Evolutionary conservation across 495 filamentous ascomycete species (phyloP), one percentile per base, ranked within the genome.

Genomic region (Tuber borchii): DNA sequence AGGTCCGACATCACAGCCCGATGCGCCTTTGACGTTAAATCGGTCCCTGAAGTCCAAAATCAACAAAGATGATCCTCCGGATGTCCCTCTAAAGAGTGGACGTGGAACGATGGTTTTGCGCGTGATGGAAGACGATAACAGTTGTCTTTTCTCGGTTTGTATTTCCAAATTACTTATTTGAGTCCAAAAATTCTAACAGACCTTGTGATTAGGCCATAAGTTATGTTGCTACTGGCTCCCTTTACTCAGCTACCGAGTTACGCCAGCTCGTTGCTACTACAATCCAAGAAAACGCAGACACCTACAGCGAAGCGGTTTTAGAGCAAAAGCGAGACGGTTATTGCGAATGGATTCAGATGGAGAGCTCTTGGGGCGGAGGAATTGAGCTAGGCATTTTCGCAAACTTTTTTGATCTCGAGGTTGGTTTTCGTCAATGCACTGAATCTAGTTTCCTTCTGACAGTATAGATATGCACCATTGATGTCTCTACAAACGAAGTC

Each of bases 91-190:
- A 4, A 86, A 90, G 37, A 85, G 87, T 34, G 89, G 88, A 73
- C 85, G 85, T 16, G 90, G 90, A 40, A 92, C 89, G 0, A 84
- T 94, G 40, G 90, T 97, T 43, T 89, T 97, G 8, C 90, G 95
- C 3, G 93, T 98, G 46, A 97, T 99, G 95, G 93, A 94, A 16
- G 95, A 97, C 82, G 95, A 99, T 83, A 97, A 97, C 84, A 92
- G 90, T 69, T 99, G 95, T 84, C 90, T 98, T 76, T 99, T 98
- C 84, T 91, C 93, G 16, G 95, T 96, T 0, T 16, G 56, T 34
- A 65, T 10, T 31, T 17, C 56, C 17, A 65, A 31, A 65, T 16
- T 26, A 34, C 26, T 65, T 2, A 65, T 34, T 34, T 26, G 56
- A 34, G 56, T 14, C 17, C 31, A 65, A 34, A 34, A 14, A 31